phyloP scores from a whole-genome alignment of 225 moss, liverwort and hornwort species.

The Sphagnum contortum region DNA sequence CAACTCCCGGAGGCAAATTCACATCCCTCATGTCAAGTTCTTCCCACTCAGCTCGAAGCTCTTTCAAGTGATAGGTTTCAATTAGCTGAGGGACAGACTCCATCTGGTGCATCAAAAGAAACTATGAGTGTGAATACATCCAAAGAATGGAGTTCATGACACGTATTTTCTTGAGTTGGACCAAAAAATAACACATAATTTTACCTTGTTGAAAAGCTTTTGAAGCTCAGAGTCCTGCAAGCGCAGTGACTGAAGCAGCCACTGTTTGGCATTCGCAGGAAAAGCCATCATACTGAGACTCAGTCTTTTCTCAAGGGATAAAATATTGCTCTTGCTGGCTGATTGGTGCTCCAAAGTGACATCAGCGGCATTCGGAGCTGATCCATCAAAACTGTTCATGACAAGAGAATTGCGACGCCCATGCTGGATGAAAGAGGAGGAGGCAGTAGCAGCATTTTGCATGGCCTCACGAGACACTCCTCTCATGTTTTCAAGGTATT shows the following conservation, averaged over 20 bases:
- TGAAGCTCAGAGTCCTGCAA: conserved; percentile 79
- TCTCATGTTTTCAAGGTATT: conserved; percentile 49
- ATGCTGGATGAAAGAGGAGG: conserved; percentile 15
- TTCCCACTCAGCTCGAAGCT: conserved; percentile 80
- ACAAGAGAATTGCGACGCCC: conserved; percentile 57
- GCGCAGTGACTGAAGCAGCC: conserved; percentile 84
- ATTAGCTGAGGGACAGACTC: conserved; percentile 61
- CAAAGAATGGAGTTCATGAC: not conserved
- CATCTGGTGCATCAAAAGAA: conserved; percentile 44
- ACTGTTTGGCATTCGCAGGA: conserved; percentile 82
- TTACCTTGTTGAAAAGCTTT: conserved; percentile 85
- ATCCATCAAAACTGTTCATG: conserved; percentile 48
- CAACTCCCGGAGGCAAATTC: conserved; percentile 65
- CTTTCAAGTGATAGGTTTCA: conserved; percentile 50
- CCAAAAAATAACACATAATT: not conserved
- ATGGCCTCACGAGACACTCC: conserved; percentile 48
- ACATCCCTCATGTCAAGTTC: conserved; percentile 59
- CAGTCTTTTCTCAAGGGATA: conserved; percentile 32
- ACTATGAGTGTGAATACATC: not conserved
- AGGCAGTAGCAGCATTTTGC: conserved; percentile 11
- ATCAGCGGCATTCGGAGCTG: conserved; percentile 31
- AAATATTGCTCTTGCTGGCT: conserved; percentile 52
- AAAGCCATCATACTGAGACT: conserved; percentile 70
- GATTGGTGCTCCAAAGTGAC: conserved; percentile 41
- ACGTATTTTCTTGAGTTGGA: not conserved